phyloP scores from a whole-genome alignment of 2,329 filamentous ascomycete genomes.

The Cladophialophora carrionii region DNA sequence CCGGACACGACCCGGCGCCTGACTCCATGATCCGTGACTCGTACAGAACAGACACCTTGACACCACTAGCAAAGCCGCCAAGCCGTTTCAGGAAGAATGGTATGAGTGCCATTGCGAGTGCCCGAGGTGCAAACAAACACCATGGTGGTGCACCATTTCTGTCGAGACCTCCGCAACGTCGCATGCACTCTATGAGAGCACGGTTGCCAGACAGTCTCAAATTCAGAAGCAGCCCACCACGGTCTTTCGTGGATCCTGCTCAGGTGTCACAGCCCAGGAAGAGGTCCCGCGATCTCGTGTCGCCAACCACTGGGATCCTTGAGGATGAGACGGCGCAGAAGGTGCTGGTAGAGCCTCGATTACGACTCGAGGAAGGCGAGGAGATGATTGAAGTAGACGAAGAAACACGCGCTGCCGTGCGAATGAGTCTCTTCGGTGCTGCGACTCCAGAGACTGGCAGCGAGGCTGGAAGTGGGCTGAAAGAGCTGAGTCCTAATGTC shows the following conservation, averaged over 20 bases:
- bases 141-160: constrained; percentile 26
- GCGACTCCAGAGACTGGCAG: constrained; percentile 14
- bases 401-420: constrained; percentile 34
- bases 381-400: constrained; percentile 36
- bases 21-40: constrained; percentile 38
- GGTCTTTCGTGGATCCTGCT: constrained; percentile 15
- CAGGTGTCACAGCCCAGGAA: constrained; percentile 20
- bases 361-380: constrained; percentile 32
- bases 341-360: constrained; percentile 16
- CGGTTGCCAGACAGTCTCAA: constrained; percentile 26
- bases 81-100: constrained; percentile 37
- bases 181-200: constrained; percentile 11
- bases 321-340: constrained; percentile 23
- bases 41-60: constrained; percentile 39
- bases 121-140: constrained; percentile 32
- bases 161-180: constrained; percentile 19
- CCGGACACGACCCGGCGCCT: constrained; percentile 34
- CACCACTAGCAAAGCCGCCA: constrained; percentile 34
- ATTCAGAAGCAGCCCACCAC: constrained; percentile 38
- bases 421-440: constrained; percentile 35
- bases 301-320: constrained; percentile 12
- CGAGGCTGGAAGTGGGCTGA: constrained; percentile 24
- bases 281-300: constrained; percentile 26
- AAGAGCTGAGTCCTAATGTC: constrained; percentile 38
- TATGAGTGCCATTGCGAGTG: constrained; percentile 32